Evolutionary conservation across 495 filamentous ascomycete species (phyloP), one percentile per base, ranked within the genome.

Genomic region (Penicillium crystallinum): DNA sequence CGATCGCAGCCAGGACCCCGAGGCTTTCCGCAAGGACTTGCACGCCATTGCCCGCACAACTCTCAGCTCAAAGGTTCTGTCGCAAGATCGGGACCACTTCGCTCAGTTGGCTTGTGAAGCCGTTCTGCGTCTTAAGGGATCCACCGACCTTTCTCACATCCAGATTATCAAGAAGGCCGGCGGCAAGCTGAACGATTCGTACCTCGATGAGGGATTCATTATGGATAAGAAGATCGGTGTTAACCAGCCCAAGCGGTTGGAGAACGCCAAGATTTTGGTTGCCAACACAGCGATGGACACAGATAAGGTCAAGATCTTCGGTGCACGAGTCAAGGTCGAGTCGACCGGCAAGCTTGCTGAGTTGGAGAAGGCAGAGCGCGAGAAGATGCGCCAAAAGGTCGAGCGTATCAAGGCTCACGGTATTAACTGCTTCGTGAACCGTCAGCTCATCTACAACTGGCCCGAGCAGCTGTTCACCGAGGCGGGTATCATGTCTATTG

Each of bases 381-480:
- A 97, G 63, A 98, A 97, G 84, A 98, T 98, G 93, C 93, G 88
- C 74, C 86, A 87, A 49, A 98, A 98, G 79, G 93, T 98, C 36
- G 95, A 98, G 62, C 91, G 86, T 64, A 98, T 98, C 77, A 98
- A 97, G 82, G 82, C 90, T 30, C 95, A 98, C 63, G 93, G 93
- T 35, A 96, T 98, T 76, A 98, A 98, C 81, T 97, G 95, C 77
- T 98, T 98, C 74, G 95, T 98, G 66, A 98, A 98, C 79, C 80
- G 93, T 54, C 93, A 98, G 66, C 81, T 98, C 39, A 98, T 98
- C 73, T 98, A 98, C 81, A 98, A 98, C 81, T 97, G 93, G 92
- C 93, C 93, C 30, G 93, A 98, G 69, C 95, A 97, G 73, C 86
- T 98, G 43, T 98, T 98, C 68, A 88, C 92, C 21, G 93, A 98